Evolutionary conservation across 129 eudicot genomes (phyloP).

Genomic region (Tagetes erecta): DNA sequence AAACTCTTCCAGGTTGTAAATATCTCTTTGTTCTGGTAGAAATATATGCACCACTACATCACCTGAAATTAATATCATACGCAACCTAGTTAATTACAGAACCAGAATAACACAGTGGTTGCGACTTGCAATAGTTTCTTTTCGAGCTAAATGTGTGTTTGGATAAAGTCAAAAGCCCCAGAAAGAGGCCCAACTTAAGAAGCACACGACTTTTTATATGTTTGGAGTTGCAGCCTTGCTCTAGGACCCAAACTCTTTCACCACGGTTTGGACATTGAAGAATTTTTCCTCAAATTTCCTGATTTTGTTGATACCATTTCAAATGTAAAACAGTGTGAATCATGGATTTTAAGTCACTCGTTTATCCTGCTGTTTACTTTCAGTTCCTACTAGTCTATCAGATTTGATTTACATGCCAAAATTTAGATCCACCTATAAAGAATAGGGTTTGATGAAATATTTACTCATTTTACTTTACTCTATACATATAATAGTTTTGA

Average conservation of each 20-base stretch:
- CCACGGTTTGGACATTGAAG: not conserved
- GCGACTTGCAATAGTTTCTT: not conserved
- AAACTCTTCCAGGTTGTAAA: slow-evolving; percentile 94
- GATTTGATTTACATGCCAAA: not conserved
- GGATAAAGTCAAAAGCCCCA: not conserved
- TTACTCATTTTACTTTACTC: not conserved
- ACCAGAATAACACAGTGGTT: not conserved
- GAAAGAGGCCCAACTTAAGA: not conserved
- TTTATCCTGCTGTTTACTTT: not conserved
- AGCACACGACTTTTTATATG: not conserved
- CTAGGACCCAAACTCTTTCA: not conserved
- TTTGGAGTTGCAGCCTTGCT: not conserved
- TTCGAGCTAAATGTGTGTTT: not conserved
- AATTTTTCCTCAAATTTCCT: not conserved
- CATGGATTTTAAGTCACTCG: not conserved
- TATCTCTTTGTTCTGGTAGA: slow-evolving; percentile 81
- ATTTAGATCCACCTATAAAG: not conserved
- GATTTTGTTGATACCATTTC: not conserved
- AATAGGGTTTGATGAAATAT: not conserved
- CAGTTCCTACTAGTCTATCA: not conserved
- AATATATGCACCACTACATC: slow-evolving; percentile 94
- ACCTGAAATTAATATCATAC: slow-evolving; percentile 45
- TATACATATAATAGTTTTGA: not conserved
- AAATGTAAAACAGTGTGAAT: not conserved
- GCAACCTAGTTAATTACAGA: not conserved